These are phyloP conservation scores for Schrenkiella parvula DNA, from an alignment of 345 rosid genomes.

Conservation along the genomic window DNA sequence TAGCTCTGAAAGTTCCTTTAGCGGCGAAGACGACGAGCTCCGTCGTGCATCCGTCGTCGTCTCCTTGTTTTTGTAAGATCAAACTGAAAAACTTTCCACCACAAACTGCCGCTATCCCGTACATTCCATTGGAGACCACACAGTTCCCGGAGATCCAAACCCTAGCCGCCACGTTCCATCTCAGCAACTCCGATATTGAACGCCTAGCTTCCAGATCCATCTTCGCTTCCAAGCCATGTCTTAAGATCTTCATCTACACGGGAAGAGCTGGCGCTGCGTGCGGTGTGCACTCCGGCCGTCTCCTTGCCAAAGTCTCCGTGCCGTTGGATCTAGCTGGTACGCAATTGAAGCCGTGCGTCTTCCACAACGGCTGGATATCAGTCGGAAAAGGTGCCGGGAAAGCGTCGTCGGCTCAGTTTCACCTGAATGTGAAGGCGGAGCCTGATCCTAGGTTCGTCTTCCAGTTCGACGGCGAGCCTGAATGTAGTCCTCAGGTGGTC, in stretches of 20 bases:
- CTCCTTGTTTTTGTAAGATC: constrained; percentile 82
- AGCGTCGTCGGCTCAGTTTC: constrained; percentile 57
- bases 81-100: constrained; percentile 60
- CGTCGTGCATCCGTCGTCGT: constrained; percentile 71
- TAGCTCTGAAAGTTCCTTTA: constrained; percentile 67
- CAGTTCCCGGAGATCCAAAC: constrained; percentile 40
- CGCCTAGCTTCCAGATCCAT: constrained; percentile 56
- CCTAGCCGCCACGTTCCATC: constrained; percentile 72
- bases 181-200: constrained; percentile 57
- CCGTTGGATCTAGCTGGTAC: constrained; percentile 74
- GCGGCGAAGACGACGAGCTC: constrained; percentile 67
- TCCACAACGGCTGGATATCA: constrained; percentile 71
- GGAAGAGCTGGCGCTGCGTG: constrained; percentile 72
- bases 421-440: constrained; percentile 74
- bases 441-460: constrained; percentile 96
- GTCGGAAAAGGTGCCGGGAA: constrained; percentile 59
- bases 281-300: constrained; percentile 65
- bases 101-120: constrained; percentile 64
- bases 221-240: constrained; percentile 48
- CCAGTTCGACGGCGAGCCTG: constrained; percentile 95
- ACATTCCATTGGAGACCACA: constrained; percentile 45
- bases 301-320: constrained; percentile 64
- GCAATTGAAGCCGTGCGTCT: constrained; percentile 47
- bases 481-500: constrained; percentile 91
- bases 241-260: constrained; percentile 62